Conservation (phyloP, 139 green algal species). For the Chlamydomonas urium region DNA sequence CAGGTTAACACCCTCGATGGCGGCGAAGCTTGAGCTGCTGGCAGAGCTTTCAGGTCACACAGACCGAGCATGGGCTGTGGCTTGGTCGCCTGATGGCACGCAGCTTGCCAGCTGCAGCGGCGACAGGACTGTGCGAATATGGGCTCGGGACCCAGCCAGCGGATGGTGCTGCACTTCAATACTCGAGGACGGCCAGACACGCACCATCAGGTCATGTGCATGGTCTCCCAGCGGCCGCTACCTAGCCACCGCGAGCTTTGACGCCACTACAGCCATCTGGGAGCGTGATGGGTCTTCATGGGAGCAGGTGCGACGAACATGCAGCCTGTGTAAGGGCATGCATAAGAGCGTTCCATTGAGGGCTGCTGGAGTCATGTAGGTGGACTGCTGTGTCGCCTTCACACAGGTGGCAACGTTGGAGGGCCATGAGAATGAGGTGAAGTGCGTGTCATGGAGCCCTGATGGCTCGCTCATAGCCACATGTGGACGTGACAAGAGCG, state of each 20-base stretch:
- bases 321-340: not conserved
- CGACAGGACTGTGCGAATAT: slow-evolving; percentile 89
- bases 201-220: slow-evolving; percentile 68
- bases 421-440: slow-evolving; percentile 96
- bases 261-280: slow-evolving; percentile 85
- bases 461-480: slow-evolving; percentile 80
- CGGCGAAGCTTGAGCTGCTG: no score
- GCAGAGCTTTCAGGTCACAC: slow-evolving; percentile 61
- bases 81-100: slow-evolving; percentile 68
- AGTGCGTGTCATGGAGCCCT: slow-evolving; percentile 83
- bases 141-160: slow-evolving; percentile 28
- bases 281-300: slow-evolving; percentile 55
- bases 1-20: no score
- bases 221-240: slow-evolving; percentile 78
- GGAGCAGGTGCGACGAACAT: slow-evolving; percentile 61
- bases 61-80: slow-evolving; percentile 76
- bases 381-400: not conserved
- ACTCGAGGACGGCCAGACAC: slow-evolving; percentile 76
- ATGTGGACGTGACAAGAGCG: slow-evolving; percentile 87
- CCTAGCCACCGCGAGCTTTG: slow-evolving; percentile 87
- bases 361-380: not conserved
- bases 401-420: slow-evolving; percentile 74
- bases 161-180: slow-evolving; percentile 62
- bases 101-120: slow-evolving; percentile 82
- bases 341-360: not conserved